A percentile compares a stretch with the other conserved stretches of the same genome.
phyloP scores from a whole-genome alignment of 2,329 filamentous ascomycete species.

The Hypoxylon sp. region DNA sequence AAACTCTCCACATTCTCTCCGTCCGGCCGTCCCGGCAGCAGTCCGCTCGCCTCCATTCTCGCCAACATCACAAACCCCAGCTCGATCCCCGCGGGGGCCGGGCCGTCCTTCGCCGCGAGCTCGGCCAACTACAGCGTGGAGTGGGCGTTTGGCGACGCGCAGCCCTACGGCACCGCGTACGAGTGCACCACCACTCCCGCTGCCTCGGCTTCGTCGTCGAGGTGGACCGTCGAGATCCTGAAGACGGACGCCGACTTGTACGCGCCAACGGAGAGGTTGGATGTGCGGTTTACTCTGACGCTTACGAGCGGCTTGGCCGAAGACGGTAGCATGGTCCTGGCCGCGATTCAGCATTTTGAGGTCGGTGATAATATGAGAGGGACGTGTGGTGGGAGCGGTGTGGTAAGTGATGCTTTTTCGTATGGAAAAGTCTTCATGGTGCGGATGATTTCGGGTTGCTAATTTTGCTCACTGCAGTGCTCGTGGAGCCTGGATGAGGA shows the following conservation, averaged over 20 bases:
- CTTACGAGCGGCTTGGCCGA: constrained; percentile 40
- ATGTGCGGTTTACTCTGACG: constrained; percentile 43
- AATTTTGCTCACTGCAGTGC: constrained; percentile 22
- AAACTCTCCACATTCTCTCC: constrained; percentile 43
- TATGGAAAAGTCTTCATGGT: no score
- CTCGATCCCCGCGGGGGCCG: constrained; percentile 37
- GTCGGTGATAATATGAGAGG: constrained; percentile 37
- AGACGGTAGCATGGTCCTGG: constrained; percentile 30
- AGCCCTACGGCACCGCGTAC: constrained; percentile 35
- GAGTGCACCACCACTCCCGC: constrained; percentile 33
- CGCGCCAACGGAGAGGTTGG: constrained; percentile 40
- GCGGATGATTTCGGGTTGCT: constrained; percentile 4
- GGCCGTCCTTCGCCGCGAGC: constrained; percentile 35
- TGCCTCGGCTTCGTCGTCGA: constrained; percentile 18
- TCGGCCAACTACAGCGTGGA: constrained; percentile 45
- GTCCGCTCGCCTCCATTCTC: constrained; percentile 36
- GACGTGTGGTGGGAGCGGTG: constrained; percentile 42
- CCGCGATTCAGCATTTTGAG: constrained; percentile 43
- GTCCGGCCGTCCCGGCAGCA: constrained; percentile 44
- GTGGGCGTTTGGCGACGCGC: constrained; percentile 34
- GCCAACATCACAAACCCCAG: constrained; percentile 47
- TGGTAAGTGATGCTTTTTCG: constrained; percentile 16
- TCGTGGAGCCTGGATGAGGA: constrained; percentile 27
- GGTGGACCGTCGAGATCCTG: constrained; percentile 47
- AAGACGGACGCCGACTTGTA: constrained; percentile 22